Evolutionary conservation across 1,139 yeast species (phyloP), one percentile per base, ranked within the genome.

Genomic region (Pichia sp.): DNA sequence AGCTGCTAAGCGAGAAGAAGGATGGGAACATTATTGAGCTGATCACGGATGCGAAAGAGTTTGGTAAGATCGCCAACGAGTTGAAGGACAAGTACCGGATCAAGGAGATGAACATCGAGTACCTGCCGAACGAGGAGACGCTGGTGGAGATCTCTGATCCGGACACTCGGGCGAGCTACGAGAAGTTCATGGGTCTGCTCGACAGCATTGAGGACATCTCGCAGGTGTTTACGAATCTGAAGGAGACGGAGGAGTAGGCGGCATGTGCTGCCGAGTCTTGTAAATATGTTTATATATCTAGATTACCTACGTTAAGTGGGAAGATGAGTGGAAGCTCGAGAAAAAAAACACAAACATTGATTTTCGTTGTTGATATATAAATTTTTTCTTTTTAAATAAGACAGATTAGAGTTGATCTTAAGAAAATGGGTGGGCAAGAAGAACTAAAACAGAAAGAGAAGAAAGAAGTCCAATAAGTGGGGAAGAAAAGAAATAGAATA

Each of bases 141-240:
- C 70, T 75, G 59, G 84, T 84, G 4, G 77, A 75, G 11, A 78
- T 81, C 47, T 79, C 78, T 0, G 80, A 79, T 49, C 81, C 76
- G 46, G 87, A 80, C 15, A 72, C 75, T 26, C 74, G 71, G 52
- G 77, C 75, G 57, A 76, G 77, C 34, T 79, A 81, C 61, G 77
- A 77, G 29, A 87, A 84, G 65, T 80, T 90, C 41, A 70, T 86
- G 48, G 75, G 71, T 31, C 75, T 77, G 54, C 73, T 92, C 52
- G 95, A 89, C 57, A 89, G 83, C 44, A 72, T 89, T 23, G 89
- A 87, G 50, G 97, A 92, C 63, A 87, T 92, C 38, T 82, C 90
- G 8, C 90, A 84, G 60, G 82, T 87, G 59, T 88, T 87, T 71
- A 75, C 80, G 62, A 93, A 77, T 46, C 52, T 69, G 49, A 80